Conservation (phyloP, 2,329 filamentous ascomycete genomes). For the Ophiocordyceps camponoti-saundersi region DNA sequence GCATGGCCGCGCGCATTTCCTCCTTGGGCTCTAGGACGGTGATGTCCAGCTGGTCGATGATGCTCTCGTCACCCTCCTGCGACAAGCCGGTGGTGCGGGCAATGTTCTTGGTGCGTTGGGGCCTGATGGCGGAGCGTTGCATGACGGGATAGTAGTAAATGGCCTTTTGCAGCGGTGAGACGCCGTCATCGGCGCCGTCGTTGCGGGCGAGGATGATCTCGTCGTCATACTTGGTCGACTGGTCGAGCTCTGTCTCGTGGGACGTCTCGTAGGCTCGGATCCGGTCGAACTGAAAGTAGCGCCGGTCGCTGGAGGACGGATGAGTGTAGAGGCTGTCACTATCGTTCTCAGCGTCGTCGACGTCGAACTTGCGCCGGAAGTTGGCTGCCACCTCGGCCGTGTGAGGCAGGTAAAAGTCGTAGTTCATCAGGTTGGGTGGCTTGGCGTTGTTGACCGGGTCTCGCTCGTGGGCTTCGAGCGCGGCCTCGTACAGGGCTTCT, state of each 20-base stretch:
- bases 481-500: slow-evolving; percentile 30
- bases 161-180: slow-evolving; percentile 34
- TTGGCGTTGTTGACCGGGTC: slow-evolving; percentile 39
- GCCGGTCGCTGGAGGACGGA: slow-evolving; percentile 21
- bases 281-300: slow-evolving; percentile 43
- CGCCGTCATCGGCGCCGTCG: slow-evolving; percentile 27
- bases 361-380: slow-evolving; percentile 45
- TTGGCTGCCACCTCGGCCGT: slow-evolving; percentile 26
- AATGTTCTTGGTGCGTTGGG: slow-evolving; percentile 47
- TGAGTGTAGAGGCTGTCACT: slow-evolving; percentile 37
- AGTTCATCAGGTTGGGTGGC: slow-evolving; percentile 43
- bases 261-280: slow-evolving; percentile 48
- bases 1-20: slow-evolving; percentile 32
- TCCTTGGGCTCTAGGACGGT: slow-evolving; percentile 37
- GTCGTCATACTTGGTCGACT: slow-evolving; percentile 43
- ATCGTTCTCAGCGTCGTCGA: slow-evolving; percentile 35
- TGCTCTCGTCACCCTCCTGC: slow-evolving; percentile 30
- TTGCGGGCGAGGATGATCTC: slow-evolving; percentile 44
- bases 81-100: slow-evolving; percentile 29
- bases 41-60: slow-evolving; percentile 38
- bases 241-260: slow-evolving; percentile 36
- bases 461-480: slow-evolving; percentile 34
- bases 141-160: slow-evolving; percentile 54
- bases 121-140: slow-evolving; percentile 43
- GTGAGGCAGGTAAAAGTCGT: slow-evolving; percentile 48